Base-by-base conservation (phyloP, 495 filamentous ascomycete genomes). In the Penicillium atrosanguineum region DNA sequence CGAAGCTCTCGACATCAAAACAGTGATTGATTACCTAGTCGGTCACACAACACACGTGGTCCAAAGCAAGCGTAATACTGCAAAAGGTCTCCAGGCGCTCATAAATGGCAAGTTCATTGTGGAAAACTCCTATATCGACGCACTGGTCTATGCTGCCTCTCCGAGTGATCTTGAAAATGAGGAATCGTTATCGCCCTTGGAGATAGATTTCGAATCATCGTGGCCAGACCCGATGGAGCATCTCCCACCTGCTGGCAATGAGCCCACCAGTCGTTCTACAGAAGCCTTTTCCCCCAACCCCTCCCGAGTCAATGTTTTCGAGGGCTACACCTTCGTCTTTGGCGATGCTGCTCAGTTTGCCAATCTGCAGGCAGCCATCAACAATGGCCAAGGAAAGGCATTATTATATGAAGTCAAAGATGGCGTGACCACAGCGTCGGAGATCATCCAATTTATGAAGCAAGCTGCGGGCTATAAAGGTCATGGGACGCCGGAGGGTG, bases 241-340 rank as follows among this genome's bases (percentile, higher is more conserved):
- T 68, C 74, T 96, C 7, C 89, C 93, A 0, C 83, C 85, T 0
- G 78, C 81, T 8, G 88, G 87, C 3, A 87, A 85, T 50, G 94
- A 97, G 59, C 86, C 86, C 0, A 73, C 78, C 11, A 75, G 82
- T 25, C 78, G 87, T 43, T 82, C 83, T 0, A 62, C 75, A 0
- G 76, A 82, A 39, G 73, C 83, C 14, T 93, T 95, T 64, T 75
- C 77, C 9, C 92, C 94, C 0, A 79, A 92, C 48, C 64, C 79
- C 0, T 64, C 70, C 6, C 79, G 94, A 16, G 67, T 76, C 14
- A 84, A 85, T 39, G 71, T 98, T 8, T 97, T 98, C 55, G 83
- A 90, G 25, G 90, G 88, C 18, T 94, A 89, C 52, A 92, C 85
- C 0, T 96, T 97, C 63, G 76, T 98, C 18, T 96, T 97, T 54